Evolutionary conservation across 1,139 yeast genomes (phyloP), one percentile per base, ranked within the genome.

Genomic region (Pichia sp.): DNA sequence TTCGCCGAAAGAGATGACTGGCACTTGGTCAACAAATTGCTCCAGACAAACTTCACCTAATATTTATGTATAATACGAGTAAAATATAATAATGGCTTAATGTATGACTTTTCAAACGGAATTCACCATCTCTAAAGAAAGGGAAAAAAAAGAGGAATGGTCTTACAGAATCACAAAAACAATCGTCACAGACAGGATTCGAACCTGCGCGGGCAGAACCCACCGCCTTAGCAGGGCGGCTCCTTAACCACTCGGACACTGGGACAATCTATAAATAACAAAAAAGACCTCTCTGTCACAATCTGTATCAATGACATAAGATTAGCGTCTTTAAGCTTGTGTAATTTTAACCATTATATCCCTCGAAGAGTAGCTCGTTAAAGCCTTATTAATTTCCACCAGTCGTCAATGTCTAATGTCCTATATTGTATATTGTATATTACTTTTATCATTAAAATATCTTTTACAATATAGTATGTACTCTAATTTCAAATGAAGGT

Each of bases 181-280:
- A 66, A 61, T 52, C 88, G 88, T 82, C 80, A 83, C 86, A 80
- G 85, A 81, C 88, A 83, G 87, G 88, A 83, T 83, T 83, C 87
- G 88, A 83, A 83, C 88, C 87, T 83, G 87, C 87, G 88, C 82
- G 80, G 85, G 87, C 78, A 82, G 74, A 80, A 78, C 87, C 84
- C 87, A 83, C 80, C 81, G 81, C 87, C 87, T 83, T 76, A 76
- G 81, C 81, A 76, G 81, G 81, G 80, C 77, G 76, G 75, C 81
- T 77, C 81, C 80, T 76, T 76, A 76, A 76, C 81, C 81, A 74
- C 81, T 76, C 80, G 80, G 80, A 78, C 81, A 76, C 80, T 74
- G 79, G 72, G 69, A 74, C 78, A 46, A 34, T 42, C 26, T 41
- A 23, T 31, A 41, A 22, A 12, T 7, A 13, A n/a, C 18, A 31